Conservation (phyloP, 1,284 basidiomycete species). For the Papiliotrema laurentii region DNA sequence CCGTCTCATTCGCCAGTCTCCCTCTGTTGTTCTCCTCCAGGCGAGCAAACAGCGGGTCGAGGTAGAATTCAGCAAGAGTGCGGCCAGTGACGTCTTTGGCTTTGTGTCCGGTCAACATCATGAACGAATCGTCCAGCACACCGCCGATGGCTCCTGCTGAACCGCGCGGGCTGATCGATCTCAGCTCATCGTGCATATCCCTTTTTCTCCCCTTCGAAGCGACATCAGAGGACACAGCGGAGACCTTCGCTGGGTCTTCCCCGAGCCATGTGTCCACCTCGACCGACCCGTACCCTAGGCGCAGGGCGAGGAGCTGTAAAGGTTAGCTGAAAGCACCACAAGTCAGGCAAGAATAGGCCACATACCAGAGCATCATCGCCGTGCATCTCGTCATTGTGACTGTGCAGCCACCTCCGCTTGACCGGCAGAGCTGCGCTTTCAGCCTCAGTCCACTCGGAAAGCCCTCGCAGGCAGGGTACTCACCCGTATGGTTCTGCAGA, state of each 20-base stretch:
- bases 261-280: constrained; percentile 28
- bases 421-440: neutral
- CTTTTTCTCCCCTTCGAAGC: too few relatives aligned
- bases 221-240: too few relatives aligned
- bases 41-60: constrained; percentile 22
- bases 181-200: neutral
- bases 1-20: neutral
- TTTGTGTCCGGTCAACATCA: constrained; percentile 20
- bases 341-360: neutral
- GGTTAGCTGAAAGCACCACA: neutral
- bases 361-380: constrained; percentile 24
- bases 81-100: constrained; percentile 14
- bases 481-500: neutral
- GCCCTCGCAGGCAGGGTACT: neutral
- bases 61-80: constrained; percentile 21
- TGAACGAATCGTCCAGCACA: too few relatives aligned
- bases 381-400: constrained; percentile 39
- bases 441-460: neutral
- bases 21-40: constrained; percentile 20
- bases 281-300: constrained; percentile 23
- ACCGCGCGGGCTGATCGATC: neutral
- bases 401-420: constrained; percentile 5
- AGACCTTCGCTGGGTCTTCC: too few relatives aligned
- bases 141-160: neutral
- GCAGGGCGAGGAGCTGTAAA: constrained; percentile 24